Base-by-base conservation (phyloP, 257 asterid species). In the Pogostemon cablin region DNA sequence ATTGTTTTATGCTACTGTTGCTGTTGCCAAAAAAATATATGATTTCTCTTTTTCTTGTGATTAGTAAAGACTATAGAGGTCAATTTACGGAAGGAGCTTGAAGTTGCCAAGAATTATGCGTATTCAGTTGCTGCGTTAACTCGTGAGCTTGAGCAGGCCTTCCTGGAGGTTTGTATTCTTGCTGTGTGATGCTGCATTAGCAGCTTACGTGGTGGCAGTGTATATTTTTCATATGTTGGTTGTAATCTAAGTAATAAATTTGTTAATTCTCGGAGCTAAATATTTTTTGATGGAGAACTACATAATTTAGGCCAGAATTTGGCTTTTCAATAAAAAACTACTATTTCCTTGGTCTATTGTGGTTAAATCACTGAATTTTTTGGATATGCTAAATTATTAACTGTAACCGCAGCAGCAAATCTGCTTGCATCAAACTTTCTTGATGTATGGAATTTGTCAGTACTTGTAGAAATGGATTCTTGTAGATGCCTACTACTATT, bases 401-500 rank as follows among this genome's bases (percentile, higher is more conserved):
- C 49, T 15, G 3, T 20, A 58, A 68, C 8, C 70, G 66, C 39
- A 65, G 42, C n/a, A 58, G 62, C 59, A 20, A 60, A 39, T 63
- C 39, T 55, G 56, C 20, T 25, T 78, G 83, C 72, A 25, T 25
- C 32, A 25, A 25, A 25, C 32, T 25, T 57, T 65, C 67, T 75
- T 62, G 44, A 47, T 62, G 61, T 80, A 60, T 53, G 72, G 54
- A 61, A 50, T 74, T 73, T 44, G 57, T 37, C 20, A 34, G 17
- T 77, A 72, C 73, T 74, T 63, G 69, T 61, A 47, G 40, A 54
- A 69, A 41, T 67, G 71, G 38, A 53, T 77, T 20, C 81, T 64
- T 76, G 79, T 86, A 93, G 98, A 85, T 93, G 99, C 99, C 99
- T 64, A 76, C 89, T 71, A 89, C 99, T 15, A 68, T 91, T 59